Evolutionary conservation across 257 asterid genomes (phyloP).

Genomic region (Paulownia fortunei): DNA sequence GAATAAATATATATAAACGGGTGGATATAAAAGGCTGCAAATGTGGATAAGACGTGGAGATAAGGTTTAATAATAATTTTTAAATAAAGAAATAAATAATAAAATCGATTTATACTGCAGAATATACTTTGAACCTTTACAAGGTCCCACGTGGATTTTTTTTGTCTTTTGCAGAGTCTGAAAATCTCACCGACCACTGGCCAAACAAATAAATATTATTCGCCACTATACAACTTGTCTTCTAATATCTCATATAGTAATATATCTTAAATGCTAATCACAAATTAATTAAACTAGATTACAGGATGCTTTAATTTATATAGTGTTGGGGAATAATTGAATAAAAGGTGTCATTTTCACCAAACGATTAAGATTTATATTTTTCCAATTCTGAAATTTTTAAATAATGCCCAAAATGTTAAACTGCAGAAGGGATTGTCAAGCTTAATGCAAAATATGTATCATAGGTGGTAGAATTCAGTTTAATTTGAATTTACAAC

Average conservation of each 20-base stretch:
- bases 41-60: slow-evolving; percentile 17
- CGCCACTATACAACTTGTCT: neutral
- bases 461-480: too few species aligned
- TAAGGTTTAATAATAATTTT: slow-evolving; percentile 23
- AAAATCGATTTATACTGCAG: neutral
- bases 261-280: too few species aligned
- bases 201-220: neutral
- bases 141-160: slow-evolving; percentile 18
- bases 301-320: neutral
- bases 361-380: too few species aligned
- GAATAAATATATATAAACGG: too few species aligned
- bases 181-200: slow-evolving; percentile 31
- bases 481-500: too few species aligned
- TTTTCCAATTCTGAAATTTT: too few species aligned
- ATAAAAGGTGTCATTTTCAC: too few species aligned
- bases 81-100: neutral
- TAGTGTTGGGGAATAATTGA: too few species aligned
- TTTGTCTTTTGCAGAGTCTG: neutral
- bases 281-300: neutral
- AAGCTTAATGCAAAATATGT: too few species aligned
- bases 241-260: too few species aligned
- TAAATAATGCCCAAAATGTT: too few species aligned
- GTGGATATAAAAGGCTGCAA: neutral
- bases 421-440: too few species aligned
- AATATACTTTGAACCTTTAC: slow-evolving; percentile 17